phyloP scores from a whole-genome alignment of 2,329 filamentous ascomycete species.

The Aspergillus clavatus region DNA sequence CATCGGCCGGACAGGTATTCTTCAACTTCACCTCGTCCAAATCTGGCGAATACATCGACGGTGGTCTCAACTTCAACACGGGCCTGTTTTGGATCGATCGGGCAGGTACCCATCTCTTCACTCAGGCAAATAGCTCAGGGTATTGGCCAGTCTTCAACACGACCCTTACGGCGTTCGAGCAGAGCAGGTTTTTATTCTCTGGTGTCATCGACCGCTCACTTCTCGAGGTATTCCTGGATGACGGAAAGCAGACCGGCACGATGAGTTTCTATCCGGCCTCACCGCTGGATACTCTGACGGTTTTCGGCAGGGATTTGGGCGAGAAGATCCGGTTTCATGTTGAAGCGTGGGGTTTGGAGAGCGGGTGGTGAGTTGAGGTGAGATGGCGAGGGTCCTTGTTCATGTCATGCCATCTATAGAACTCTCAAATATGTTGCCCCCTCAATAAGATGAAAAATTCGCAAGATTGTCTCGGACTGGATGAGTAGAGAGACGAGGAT shows the following conservation, averaged over 20 bases:
- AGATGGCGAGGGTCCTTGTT: too few relatives aligned
- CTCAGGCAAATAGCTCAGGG: constrained; percentile 42
- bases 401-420: too few relatives aligned
- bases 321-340: constrained; percentile 14
- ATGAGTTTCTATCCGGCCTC: constrained; percentile 49
- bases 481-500: too few relatives aligned
- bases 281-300: constrained; percentile 23
- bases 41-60: constrained; percentile 47
- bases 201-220: constrained; percentile 53
- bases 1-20: constrained; percentile 42
- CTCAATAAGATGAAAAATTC: too few relatives aligned
- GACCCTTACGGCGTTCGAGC: constrained; percentile 17
- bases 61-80: constrained; percentile 49
- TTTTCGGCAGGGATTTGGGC: constrained; percentile 8
- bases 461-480: too few relatives aligned
- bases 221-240: constrained; percentile 53
- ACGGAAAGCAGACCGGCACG: constrained; percentile 48
- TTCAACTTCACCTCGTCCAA: constrained; percentile 50
- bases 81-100: constrained; percentile 51
- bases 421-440: too few relatives aligned
- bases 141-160: constrained; percentile 52
- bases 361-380: constrained; percentile 27
- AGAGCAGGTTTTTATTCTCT: constrained; percentile 40
- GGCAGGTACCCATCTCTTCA: constrained; percentile 46
- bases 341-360: constrained; percentile 36